Base-by-base conservation (phyloP, 352 stramenopile genomes). In the Blastocystis sp. region DNA sequence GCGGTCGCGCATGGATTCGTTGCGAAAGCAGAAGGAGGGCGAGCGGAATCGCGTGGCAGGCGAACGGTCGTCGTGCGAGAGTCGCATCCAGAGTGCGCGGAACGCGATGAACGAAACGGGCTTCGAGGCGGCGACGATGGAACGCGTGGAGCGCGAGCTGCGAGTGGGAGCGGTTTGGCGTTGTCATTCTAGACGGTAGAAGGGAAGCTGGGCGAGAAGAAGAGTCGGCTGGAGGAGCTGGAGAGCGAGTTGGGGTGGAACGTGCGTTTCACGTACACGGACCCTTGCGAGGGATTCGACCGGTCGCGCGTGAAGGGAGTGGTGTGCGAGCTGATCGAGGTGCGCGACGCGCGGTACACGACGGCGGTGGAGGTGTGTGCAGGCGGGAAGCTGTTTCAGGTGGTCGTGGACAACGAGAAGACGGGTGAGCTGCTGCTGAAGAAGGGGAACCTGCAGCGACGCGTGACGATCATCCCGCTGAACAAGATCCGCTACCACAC, bases 401-500 rank as follows among this genome's bases (percentile, higher is more conserved):
- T 99, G 46, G 96, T 99, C 34, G 96, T 98, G 21, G 96, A 99
- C 87, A 97, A 97, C 87, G 95, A 97, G 42, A 93, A 97, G 48
- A 98, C 95, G 18, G 95, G 95, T 24, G 98, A 98, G 88, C 92
- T 96, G 29, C 94, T 99, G 53, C 90, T 99, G 16, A 93, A 97
- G 87, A 96, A 97, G 84, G 96, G 96, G 8, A 93, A 96, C 51
- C 89, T 98, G 0, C 91, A 94, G 90, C 93, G 93, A 69, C 93
- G 96, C 40, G 95, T 98, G 24, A 99, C 96, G 4, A 97, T 99
- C 57, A 97, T 99, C 86, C 96, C 96, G 38, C 90, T 99, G 14
- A 97, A 98, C 87, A 95, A 97, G 77, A 97, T 99, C 89, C 92
- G 91, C 3, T 90, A 90, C 29, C 92, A 92, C 56, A 73, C 92